Conservation (phyloP, 2,329 filamentous ascomycete species). For the Xylariaceae sp. region DNA sequence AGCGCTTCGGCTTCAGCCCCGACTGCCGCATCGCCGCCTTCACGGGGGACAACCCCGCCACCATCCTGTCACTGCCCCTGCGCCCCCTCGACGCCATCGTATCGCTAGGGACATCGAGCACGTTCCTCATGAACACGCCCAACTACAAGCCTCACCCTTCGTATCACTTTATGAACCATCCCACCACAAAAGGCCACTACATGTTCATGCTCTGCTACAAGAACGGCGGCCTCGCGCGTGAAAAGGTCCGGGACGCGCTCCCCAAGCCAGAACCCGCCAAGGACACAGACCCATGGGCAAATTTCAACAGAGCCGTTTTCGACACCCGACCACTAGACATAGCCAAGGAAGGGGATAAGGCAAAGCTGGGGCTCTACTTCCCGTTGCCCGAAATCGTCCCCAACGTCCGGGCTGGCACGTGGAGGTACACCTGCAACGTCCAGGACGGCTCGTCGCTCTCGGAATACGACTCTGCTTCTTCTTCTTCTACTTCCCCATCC, state of each 20-base stretch:
- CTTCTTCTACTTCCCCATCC: too few species aligned
- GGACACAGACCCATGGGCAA: slow-evolving; percentile 57
- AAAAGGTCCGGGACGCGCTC: slow-evolving; percentile 79
- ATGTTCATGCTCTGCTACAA: slow-evolving; percentile 99
- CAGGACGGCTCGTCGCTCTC: slow-evolving; percentile 49
- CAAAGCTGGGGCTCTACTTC: slow-evolving; percentile 91
- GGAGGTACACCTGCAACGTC: slow-evolving; percentile 65
- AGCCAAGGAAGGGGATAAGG: slow-evolving; percentile 45
- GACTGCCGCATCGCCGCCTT: slow-evolving; percentile 78
- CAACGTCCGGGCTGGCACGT: slow-evolving; percentile 79
- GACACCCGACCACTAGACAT: slow-evolving; percentile 65
- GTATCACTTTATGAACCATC: slow-evolving; percentile 98
- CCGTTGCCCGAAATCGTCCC: slow-evolving; percentile 93
- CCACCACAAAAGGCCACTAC: slow-evolving; percentile 81
- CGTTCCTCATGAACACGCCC: slow-evolving; percentile 96
- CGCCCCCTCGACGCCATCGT: slow-evolving; percentile 89
- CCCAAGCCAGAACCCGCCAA: slow-evolving; percentile 42
- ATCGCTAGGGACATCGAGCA: slow-evolving; percentile 89
- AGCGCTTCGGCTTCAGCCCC: slow-evolving; percentile 68
- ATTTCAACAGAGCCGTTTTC: slow-evolving; percentile 71
- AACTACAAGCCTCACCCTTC: slow-evolving; percentile 81
- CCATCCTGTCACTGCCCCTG: slow-evolving; percentile 85
- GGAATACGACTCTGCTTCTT: too few species aligned
- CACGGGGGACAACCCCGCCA: slow-evolving; percentile 94
- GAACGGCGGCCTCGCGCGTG: slow-evolving; percentile 89